Conservation (phyloP, 176 grass and related monocot genomes). For the Aegilops speltoides region DNA sequence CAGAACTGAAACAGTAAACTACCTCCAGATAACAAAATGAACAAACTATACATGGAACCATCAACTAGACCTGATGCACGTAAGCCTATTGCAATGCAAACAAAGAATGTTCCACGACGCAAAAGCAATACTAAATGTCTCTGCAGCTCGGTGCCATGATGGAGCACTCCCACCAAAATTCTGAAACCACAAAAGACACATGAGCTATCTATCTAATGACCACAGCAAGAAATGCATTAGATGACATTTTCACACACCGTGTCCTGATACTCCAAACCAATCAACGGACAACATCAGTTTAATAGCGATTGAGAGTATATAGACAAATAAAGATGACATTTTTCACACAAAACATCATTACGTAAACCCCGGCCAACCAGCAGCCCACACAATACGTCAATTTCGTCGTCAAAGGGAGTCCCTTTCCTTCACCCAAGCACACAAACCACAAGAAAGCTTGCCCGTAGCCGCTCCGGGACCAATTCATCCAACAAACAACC, state of each 20-base stretch:
- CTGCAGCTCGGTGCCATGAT: neutral
- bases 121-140: neutral
- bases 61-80: neutral
- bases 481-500: neutral
- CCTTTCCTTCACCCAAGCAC: neutral
- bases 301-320: neutral
- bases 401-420: neutral
- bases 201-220: no score
- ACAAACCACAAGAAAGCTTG: neutral
- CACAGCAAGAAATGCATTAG: no score
- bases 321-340: neutral
- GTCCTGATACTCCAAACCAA: neutral
- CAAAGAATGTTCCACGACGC: neutral
- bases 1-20: neutral
- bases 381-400: neutral
- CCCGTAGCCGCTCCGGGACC: neutral
- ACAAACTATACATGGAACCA: neutral
- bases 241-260: no score
- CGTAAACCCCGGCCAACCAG: neutral
- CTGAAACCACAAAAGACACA: no score
- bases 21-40: neutral
- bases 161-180: neutral
- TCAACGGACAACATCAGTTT: neutral
- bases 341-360: neutral
- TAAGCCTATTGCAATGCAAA: neutral